A percentile compares a stretch with the other conserved stretches of the same genome.
Conservation (phyloP, 2,329 filamentous ascomycete genomes). For the Aspergillus aculeatus region DNA sequence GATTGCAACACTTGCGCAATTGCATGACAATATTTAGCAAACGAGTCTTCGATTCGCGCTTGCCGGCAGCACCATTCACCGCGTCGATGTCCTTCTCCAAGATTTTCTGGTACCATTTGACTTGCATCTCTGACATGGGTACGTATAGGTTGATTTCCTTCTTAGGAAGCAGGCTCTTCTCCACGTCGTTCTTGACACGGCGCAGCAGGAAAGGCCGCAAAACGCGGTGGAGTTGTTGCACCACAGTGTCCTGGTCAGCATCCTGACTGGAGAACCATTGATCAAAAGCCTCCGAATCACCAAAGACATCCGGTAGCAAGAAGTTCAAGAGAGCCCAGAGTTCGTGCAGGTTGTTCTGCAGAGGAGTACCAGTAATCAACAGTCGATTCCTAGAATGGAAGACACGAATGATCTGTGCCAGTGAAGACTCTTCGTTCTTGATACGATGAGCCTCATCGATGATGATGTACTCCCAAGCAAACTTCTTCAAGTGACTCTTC, state of each 20-base stretch:
- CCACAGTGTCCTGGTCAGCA: slow-evolving; percentile 88
- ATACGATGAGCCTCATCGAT: slow-evolving; percentile 98
- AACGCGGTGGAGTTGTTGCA: slow-evolving; percentile 92
- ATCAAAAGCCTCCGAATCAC: slow-evolving; percentile 93
- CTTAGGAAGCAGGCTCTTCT: slow-evolving; percentile 95
- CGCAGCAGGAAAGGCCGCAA: slow-evolving; percentile 90
- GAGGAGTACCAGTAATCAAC: slow-evolving; percentile 91
- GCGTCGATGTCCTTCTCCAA: slow-evolving; percentile 98
- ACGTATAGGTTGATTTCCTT: slow-evolving; percentile 97
- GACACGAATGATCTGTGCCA: slow-evolving; percentile 92
- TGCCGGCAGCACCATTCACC: slow-evolving; percentile 93
- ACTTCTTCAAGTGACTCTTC: slow-evolving; percentile 92
- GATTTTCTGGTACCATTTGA: slow-evolving; percentile 99
- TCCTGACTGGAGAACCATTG: slow-evolving; percentile 95
- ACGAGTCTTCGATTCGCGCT: slow-evolving; percentile 95
- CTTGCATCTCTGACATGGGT: slow-evolving; percentile 98
- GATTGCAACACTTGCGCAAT: slow-evolving; percentile 96
- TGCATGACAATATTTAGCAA: slow-evolving; percentile 99
- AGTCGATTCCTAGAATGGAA: slow-evolving; percentile 95
- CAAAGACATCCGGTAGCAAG: slow-evolving; percentile 95
- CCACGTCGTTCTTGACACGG: slow-evolving; percentile 94
- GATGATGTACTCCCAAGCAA: slow-evolving; percentile 99
- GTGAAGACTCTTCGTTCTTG: slow-evolving; percentile 97
- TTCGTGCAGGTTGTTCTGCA: slow-evolving; percentile 98
- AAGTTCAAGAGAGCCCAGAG: slow-evolving; percentile 98